Conservation (phyloP, 345 rosid genomes). For the Eucalyptus dawsonii region DNA sequence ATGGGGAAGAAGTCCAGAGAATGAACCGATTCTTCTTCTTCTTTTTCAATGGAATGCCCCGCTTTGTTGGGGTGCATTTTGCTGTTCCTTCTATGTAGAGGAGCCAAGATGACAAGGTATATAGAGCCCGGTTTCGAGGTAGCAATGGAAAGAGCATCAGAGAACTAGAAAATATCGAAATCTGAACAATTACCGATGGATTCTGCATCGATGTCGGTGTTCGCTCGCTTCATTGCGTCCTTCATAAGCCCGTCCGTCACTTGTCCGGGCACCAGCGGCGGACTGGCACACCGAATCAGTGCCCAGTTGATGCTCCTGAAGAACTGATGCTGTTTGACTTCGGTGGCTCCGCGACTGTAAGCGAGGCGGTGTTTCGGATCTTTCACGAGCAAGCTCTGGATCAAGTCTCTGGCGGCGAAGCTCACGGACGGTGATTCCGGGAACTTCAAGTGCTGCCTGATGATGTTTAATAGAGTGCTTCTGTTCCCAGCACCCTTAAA, state of each 20-base stretch:
- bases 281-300: slow-evolving; percentile 64
- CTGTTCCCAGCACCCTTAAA: slow-evolving; percentile 64
- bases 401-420: slow-evolving; percentile 66
- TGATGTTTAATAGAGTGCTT: slow-evolving; percentile 58
- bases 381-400: slow-evolving; percentile 66
- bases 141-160: background rate
- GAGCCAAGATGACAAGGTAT: background rate
- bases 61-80: background rate
- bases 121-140: background rate
- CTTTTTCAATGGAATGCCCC: background rate
- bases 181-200: slow-evolving; percentile 60
- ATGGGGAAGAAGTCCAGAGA: background rate
- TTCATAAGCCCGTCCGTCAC: slow-evolving; percentile 1
- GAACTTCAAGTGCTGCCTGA: slow-evolving; percentile 61
- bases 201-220: slow-evolving; percentile 17
- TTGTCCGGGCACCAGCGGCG: slow-evolving; percentile 59
- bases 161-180: background rate
- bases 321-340: slow-evolving; percentile 78
- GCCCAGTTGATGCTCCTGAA: slow-evolving; percentile 83
- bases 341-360: slow-evolving; percentile 71
- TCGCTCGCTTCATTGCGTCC: background rate
- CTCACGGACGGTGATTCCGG: slow-evolving; percentile 71
- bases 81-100: background rate
- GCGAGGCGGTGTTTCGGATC: slow-evolving; percentile 77
- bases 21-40: background rate